phyloP scores from a whole-genome alignment of 2,329 filamentous ascomycete species.

The Penicillium sp. region DNA sequence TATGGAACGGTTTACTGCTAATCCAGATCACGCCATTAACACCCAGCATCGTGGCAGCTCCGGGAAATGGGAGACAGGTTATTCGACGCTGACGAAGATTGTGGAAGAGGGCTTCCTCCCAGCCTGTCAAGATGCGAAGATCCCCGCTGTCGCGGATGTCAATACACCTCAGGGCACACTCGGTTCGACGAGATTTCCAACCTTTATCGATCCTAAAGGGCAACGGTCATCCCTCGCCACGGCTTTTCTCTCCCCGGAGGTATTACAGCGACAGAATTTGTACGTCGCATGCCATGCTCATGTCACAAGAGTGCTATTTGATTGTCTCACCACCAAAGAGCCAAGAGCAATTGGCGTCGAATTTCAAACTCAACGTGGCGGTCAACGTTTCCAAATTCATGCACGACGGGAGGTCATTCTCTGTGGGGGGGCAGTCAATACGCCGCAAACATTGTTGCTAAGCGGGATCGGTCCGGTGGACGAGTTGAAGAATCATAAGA shows the following conservation, averaged over 20 bases:
- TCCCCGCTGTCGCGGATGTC: constrained; percentile 2
- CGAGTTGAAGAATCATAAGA: constrained; percentile 31
- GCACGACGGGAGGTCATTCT: constrained; percentile 31
- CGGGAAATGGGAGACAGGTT: constrained; percentile 15
- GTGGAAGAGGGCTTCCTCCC: constrained; percentile 17
- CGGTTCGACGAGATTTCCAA: constrained; percentile 18
- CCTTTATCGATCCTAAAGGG: constrained; percentile 18
- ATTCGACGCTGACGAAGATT: constrained; percentile 17
- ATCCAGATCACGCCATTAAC: constrained; percentile 14
- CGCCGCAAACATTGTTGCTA: constrained; percentile 33
- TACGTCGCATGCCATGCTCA: constrained; percentile 21
- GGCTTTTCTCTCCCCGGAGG: constrained; percentile 13
- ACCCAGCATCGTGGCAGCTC: constrained; percentile 6
- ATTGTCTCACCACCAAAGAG: not conserved
- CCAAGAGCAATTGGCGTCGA: constrained; percentile 15
- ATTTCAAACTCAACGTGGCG: constrained; percentile 11
- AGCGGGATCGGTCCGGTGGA: constrained; percentile 36
- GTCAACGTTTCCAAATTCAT: constrained; percentile 15
- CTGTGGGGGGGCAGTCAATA: constrained; percentile 31
- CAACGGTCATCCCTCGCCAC: constrained; percentile 21
- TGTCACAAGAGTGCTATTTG: constrained; percentile 25
- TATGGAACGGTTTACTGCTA: constrained; percentile 19
- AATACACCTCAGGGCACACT: not conserved
- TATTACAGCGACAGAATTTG: constrained; percentile 14
- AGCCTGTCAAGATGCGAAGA: constrained; percentile 7